These are phyloP conservation scores for Lasiodiplodia gonubiensis DNA, from an alignment of 2,329 filamentous ascomycete species.

Conservation along the genomic window DNA sequence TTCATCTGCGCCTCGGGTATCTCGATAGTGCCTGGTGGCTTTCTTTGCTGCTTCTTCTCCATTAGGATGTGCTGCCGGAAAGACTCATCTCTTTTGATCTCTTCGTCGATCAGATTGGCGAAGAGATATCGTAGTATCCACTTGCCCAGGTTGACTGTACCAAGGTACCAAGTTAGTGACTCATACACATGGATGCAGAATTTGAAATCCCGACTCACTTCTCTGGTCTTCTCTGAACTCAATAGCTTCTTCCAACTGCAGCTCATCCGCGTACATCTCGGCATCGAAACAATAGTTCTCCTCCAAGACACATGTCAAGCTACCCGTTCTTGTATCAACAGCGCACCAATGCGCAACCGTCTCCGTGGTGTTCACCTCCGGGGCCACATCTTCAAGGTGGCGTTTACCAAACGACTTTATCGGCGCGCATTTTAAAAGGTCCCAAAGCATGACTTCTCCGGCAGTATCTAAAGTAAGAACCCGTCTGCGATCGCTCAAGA, in stretches of 20 bases:
- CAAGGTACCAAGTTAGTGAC: constrained; percentile 33
- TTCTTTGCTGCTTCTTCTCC: constrained; percentile 63
- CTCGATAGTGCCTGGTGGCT: constrained; percentile 67
- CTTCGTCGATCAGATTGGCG: constrained; percentile 84
- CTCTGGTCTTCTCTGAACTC: constrained; percentile 92
- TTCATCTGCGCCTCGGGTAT: constrained; percentile 56
- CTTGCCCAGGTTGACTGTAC: constrained; percentile 89
- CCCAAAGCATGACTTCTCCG: constrained; percentile 94
- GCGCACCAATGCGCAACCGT: constrained; percentile 96
- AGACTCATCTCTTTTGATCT: constrained; percentile 79
- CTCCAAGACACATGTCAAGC: constrained; percentile 87
- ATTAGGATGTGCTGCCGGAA: constrained; percentile 74
- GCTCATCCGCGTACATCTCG: constrained; percentile 93
- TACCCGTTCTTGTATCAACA: constrained; percentile 90
- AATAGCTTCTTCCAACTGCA: constrained; percentile 72
- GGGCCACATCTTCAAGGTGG: constrained; percentile 89
- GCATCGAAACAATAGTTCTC: constrained; percentile 97
- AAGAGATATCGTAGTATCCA: constrained; percentile 96
- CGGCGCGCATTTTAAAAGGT: constrained; percentile 86
- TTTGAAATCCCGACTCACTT: constrained; percentile 61
- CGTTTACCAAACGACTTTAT: constrained; percentile 93
- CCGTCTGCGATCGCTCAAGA: constrained; percentile 87
- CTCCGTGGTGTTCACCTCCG: constrained; percentile 83
- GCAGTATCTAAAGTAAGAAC: constrained; percentile 93
- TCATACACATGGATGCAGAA: neutral